A percentile compares a stretch with the other conserved stretches of the same genome.
Conservation (phyloP, 352 stramenopile species). For the Bremia lactucae region DNA sequence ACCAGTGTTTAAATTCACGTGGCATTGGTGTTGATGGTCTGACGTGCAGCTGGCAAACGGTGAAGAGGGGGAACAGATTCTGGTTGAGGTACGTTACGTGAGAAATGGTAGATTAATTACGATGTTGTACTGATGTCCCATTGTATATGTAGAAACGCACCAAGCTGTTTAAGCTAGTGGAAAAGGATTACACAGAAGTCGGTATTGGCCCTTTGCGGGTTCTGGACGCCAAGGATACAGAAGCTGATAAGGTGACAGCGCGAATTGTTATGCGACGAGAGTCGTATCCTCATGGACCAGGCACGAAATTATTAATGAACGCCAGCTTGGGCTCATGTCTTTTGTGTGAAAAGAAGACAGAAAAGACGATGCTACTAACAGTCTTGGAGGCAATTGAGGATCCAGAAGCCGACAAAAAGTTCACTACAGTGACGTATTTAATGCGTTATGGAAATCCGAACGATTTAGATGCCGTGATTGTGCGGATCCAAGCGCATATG, state of each 20-base stretch:
- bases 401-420: conserved; percentile 26
- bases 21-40: neutral
- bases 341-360: conserved; percentile 57
- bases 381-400: conserved; percentile 40
- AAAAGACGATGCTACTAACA: conserved; percentile 64
- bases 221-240: conserved; percentile 34
- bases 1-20: too few relatives aligned
- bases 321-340: conserved; percentile 48
- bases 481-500: conserved; percentile 33
- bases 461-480: conserved; percentile 43
- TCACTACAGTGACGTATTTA: conserved; percentile 63
- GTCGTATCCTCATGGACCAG: conserved; percentile 55
- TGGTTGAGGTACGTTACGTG: conserved; percentile 49
- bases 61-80: conserved; percentile 57
- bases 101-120: too few relatives aligned
- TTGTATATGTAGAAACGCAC: conserved; percentile 63
- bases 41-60: conserved; percentile 44
- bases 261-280: conserved; percentile 75
- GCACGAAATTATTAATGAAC: conserved; percentile 73
- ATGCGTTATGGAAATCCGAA: conserved; percentile 50
- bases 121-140: too few relatives aligned
- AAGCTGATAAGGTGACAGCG: conserved; percentile 32
- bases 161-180: conserved; percentile 73
- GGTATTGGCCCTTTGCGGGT: conserved; percentile 62
- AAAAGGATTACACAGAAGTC: conserved; percentile 66